These are phyloP conservation scores for Ophiostoma triangulosporum DNA, from an alignment of 2,329 filamentous ascomycete species.

Conservation along the genomic window DNA sequence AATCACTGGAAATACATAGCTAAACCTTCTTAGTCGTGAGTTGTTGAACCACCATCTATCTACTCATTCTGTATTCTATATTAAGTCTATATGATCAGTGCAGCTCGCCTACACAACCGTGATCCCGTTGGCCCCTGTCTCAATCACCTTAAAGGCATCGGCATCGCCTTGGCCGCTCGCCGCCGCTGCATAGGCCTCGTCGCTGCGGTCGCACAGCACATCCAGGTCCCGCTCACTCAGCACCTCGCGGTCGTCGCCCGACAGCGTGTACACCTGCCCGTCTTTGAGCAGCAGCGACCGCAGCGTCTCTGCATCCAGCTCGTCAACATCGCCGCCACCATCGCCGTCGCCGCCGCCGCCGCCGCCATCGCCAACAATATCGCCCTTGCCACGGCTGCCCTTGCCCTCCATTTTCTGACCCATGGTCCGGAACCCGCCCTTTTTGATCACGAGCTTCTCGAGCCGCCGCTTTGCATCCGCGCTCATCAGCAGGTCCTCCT, in stretches of 20 bases:
- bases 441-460: slow-evolving; percentile 91
- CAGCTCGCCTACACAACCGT: slow-evolving; percentile 10
- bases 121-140: slow-evolving; percentile 51
- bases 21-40: no score
- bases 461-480: slow-evolving; percentile 85
- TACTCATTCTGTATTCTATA: no score
- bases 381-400: not conserved
- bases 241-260: slow-evolving; percentile 45
- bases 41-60: no score
- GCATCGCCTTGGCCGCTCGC: slow-evolving; percentile 66
- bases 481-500: slow-evolving; percentile 72
- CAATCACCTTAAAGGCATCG: slow-evolving; percentile 62
- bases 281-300: slow-evolving; percentile 54
- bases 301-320: slow-evolving; percentile 46
- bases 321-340: slow-evolving; percentile 29
- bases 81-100: no score
- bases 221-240: slow-evolving; percentile 64
- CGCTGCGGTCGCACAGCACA: slow-evolving; percentile 62
- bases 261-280: slow-evolving; percentile 49
- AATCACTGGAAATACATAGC: no score
- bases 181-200: slow-evolving; percentile 52
- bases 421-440: slow-evolving; percentile 68
- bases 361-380: slow-evolving; percentile 29
- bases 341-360: not conserved
- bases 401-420: slow-evolving; percentile 45